Percentiles rank a stretch among this genome's conserved stretches.
Conservation (phyloP, 768 basidiomycete genomes). For the Saitozyma sp. region DNA sequence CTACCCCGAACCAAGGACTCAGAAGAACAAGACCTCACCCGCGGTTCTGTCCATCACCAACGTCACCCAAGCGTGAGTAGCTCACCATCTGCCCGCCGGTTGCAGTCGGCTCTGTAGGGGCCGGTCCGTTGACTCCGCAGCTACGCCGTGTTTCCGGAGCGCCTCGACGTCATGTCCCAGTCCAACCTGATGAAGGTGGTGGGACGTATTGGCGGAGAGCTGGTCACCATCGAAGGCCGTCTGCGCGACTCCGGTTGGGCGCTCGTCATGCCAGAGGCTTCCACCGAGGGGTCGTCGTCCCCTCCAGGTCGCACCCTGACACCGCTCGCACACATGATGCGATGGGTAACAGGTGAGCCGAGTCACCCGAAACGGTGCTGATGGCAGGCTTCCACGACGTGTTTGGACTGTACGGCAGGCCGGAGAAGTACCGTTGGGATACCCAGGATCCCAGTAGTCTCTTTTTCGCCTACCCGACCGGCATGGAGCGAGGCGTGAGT, state of each 20-base stretch:
- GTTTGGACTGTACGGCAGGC: slow-evolving; percentile 85
- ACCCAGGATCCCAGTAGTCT: slow-evolving; percentile 75
- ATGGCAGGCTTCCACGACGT: slow-evolving; percentile 73
- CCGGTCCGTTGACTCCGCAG: slow-evolving; percentile 20
- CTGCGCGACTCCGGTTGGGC: slow-evolving; percentile 71
- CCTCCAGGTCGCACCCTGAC: slow-evolving; percentile 33
- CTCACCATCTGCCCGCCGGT: neutral
- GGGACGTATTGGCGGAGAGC: slow-evolving; percentile 75
- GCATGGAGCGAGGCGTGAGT: slow-evolving; percentile 72
- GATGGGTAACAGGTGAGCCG: slow-evolving; percentile 78
- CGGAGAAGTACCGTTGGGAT: slow-evolving; percentile 83
- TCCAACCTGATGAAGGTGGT: slow-evolving; percentile 92
- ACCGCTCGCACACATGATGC: slow-evolving; percentile 78
- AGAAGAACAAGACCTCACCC: slow-evolving; percentile 67
- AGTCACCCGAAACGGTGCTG: slow-evolving; percentile 4
- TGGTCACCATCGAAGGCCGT: slow-evolving; percentile 65
- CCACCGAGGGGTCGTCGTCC: slow-evolving; percentile 21
- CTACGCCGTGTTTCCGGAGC: slow-evolving; percentile 89
- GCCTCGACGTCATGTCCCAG: slow-evolving; percentile 82
- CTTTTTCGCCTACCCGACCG: slow-evolving; percentile 94
- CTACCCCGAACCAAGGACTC: slow-evolving; percentile 39
- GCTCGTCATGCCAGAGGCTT: slow-evolving; percentile 79
- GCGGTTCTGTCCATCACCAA: slow-evolving; percentile 68
- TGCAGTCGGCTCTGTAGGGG: neutral
- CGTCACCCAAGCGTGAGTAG: slow-evolving; percentile 69